A percentile compares a stretch with the other conserved stretches of the same genome.
phyloP scores from a whole-genome alignment of 2,329 filamentous ascomycete species.

The Epichloe coenophiala region DNA sequence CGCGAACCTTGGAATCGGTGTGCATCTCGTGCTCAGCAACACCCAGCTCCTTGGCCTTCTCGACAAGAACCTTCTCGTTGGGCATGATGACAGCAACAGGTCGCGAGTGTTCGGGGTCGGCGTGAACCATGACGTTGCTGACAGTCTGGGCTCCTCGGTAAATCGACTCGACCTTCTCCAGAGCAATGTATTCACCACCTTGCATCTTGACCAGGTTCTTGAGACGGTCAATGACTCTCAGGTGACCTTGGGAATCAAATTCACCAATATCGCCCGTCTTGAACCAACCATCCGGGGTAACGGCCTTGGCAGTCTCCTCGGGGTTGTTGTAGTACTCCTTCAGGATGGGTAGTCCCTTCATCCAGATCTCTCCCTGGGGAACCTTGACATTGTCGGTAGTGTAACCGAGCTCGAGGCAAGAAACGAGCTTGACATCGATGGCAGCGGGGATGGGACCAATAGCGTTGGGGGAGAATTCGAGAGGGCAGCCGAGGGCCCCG shows the following conservation, averaged over 20 bases:
- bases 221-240: conserved; percentile 86
- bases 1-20: conserved; percentile 49
- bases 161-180: conserved; percentile 88
- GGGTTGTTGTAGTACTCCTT: conserved; percentile 73
- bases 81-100: conserved; percentile 70
- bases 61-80: conserved; percentile 48
- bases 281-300: conserved; percentile 87
- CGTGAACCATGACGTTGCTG: conserved; percentile 78
- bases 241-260: conserved; percentile 65
- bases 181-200: conserved; percentile 90
- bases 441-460: conserved; percentile 67
- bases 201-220: conserved; percentile 97
- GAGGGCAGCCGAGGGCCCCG: conserved; percentile 68
- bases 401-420: conserved; percentile 82
- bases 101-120: conserved; percentile 58
- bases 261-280: conserved; percentile 93
- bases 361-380: conserved; percentile 85
- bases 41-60: conserved; percentile 45
- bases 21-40: conserved; percentile 57
- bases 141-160: conserved; percentile 74
- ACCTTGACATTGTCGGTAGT: conserved; percentile 51
- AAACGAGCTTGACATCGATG: conserved; percentile 83
- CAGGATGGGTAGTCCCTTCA: conserved; percentile 65
- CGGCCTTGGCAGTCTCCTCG: conserved; percentile 65
- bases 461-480: conserved; percentile 66